Base-by-base conservation (phyloP, 2,329 filamentous ascomycete species). In the Fusarium citri region DNA sequence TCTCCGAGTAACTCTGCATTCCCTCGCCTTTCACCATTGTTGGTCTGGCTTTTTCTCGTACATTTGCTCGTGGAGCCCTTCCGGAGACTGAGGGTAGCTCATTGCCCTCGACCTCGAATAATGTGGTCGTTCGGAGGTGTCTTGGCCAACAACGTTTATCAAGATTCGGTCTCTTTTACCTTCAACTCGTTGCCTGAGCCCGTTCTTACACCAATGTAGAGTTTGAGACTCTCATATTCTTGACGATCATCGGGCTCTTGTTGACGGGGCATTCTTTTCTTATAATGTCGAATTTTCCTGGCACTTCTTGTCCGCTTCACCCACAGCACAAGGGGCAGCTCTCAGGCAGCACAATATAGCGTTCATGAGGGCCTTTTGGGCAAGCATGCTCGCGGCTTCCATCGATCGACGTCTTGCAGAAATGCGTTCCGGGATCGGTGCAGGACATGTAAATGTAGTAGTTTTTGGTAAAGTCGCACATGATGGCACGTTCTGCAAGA, bases 391-490 rank as follows among this genome's bases (percentile, higher is more conserved):
- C 85, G 68, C 84, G 85, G 76, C 83, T 87, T 59, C 90, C 91
- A 73, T 94, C 91, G 55, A 90, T 83, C 2, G 88, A 88, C 3
- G 89, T 92, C 69, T 87, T 85, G 78, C 92, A 90, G 79, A 92
- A 93, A 78, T 94, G 91, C 18, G 87, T 84, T 42, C 88, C 88
- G 1, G 91, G 91, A 75, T 93, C 89, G 59, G 85, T 80, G 76
- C 91, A 94, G 45, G 87, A 85, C 60, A 89, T 89, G 81, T 93
- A 93, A 78, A 94, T 90, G 80, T 92, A 93, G 78, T 91, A 93
- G 80, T 92, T 92, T 75, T 91, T 92, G 75, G 89, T 91, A 76
- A 90, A 92, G 78, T 88, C 84, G 76, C 87, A 89, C 87, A 89
- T 88, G 63, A 28, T 82, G 75, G 60, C 45, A 50, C 30, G 28